A percentile compares a stretch with the other conserved stretches of the same genome.
Evolutionary conservation across 192 early-diverging fungal species (phyloP).

Genomic region (Diversispora eburnea): DNA sequence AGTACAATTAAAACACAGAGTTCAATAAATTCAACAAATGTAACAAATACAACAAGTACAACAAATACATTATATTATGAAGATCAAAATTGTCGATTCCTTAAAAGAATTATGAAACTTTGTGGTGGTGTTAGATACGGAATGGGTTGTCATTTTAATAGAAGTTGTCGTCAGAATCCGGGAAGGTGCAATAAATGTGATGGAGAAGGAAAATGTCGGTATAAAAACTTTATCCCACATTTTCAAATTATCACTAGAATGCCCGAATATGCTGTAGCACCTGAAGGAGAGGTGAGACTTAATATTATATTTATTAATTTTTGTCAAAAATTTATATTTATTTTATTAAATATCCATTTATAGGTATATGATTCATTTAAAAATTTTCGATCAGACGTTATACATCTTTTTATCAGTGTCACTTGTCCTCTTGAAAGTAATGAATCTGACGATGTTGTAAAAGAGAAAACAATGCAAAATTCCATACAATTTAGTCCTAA

Average conservation of each 20-base stretch:
- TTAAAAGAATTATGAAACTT: slow-evolving; percentile 38
- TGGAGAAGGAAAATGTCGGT: slow-evolving; percentile 33
- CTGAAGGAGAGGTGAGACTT: slow-evolving; percentile 31
- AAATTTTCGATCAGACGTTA: slow-evolving; percentile 45
- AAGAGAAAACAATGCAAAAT: slow-evolving; percentile 18
- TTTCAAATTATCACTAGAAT: slow-evolving; percentile 38
- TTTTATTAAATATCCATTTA: slow-evolving; percentile 3
- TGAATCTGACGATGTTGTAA: background rate
- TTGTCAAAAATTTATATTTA: background rate
- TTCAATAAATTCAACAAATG: background rate
- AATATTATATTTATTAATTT: background rate
- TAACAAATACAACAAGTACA: background rate
- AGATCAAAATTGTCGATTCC: background rate
- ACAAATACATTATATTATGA: background rate
- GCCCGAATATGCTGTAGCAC: slow-evolving; percentile 31
- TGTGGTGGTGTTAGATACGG: slow-evolving; percentile 45
- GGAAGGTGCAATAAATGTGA: slow-evolving; percentile 26
- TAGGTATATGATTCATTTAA: slow-evolving; percentile 44
- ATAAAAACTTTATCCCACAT: slow-evolving; percentile 39
- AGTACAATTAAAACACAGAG: slow-evolving; percentile 1
- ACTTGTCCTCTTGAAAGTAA: slow-evolving; percentile 28
- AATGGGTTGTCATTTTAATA: slow-evolving; percentile 41
- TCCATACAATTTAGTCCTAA: slow-evolving; percentile 40
- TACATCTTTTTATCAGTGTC: slow-evolving; percentile 44
- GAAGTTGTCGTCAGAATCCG: slow-evolving; percentile 25